These are phyloP conservation scores for Metarhizium robertsii DNA, from an alignment of 2,329 filamentous ascomycete species.

Conservation along the genomic window DNA sequence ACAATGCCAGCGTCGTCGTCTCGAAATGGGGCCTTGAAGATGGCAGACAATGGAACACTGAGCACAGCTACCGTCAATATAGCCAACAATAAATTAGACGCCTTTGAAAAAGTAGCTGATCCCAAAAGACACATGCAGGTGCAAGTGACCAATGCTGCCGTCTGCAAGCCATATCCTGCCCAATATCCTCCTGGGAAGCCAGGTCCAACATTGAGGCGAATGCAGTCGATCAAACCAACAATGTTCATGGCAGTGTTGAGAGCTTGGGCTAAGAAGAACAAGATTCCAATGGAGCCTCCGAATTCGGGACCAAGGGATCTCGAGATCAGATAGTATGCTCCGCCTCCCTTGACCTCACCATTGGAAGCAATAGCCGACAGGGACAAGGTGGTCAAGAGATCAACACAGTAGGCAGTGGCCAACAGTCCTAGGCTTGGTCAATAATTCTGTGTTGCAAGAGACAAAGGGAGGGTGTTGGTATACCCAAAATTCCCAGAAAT, in stretches of 20 bases:
- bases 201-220: conserved; percentile 64
- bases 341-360: conserved; percentile 78
- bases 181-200: conserved; percentile 63
- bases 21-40: conserved; percentile 59
- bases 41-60: conserved; percentile 73
- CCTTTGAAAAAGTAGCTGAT: conserved; percentile 69
- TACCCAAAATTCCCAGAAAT: conserved; percentile 70
- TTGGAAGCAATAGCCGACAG: conserved; percentile 86
- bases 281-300: conserved; percentile 76
- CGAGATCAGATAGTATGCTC: conserved; percentile 83
- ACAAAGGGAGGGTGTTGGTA: conserved; percentile 13
- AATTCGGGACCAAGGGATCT: conserved; percentile 81
- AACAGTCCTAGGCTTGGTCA: conserved; percentile 49
- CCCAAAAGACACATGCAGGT: conserved; percentile 70
- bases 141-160: conserved; percentile 59
- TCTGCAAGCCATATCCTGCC: conserved; percentile 69
- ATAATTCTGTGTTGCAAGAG: background rate
- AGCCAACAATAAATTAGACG: conserved; percentile 66
- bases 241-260: conserved; percentile 84
- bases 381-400: conserved; percentile 77
- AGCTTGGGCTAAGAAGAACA: conserved; percentile 85
- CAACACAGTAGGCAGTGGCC: conserved; percentile 65
- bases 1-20: conserved; percentile 53
- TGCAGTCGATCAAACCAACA: conserved; percentile 75
- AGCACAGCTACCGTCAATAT: conserved; percentile 65